Base-by-base conservation (phyloP, 2,329 filamentous ascomycete species). In the Neonectria hederae region DNA sequence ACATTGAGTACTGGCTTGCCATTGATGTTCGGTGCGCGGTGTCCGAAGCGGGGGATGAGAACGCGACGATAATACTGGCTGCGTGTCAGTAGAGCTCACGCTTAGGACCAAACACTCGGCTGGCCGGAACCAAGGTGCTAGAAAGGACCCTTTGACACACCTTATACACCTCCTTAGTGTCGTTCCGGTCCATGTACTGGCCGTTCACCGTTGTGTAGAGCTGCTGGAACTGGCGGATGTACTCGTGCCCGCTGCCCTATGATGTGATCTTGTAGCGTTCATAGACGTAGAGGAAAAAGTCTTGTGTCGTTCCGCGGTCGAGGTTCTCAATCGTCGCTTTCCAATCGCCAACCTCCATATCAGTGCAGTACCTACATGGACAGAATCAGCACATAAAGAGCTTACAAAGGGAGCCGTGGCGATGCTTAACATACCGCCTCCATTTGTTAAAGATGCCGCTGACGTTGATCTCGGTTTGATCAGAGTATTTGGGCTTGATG, bases 191-290 rank as follows among this genome's bases (percentile, higher is more conserved):
- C 13, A 70, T 65, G 26, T 72, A 75, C 45, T 48, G 26, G 5
- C 74, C 26, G 42, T 62, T 71, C 9, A 74, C 46, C 9, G 56
- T 73, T 4, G 61, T 73, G 30, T 75, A 74, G 6, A 75, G 66
- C 52, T 75, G 53, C 57, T 76, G 56, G 49, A 74, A 76, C 38
- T 76, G 45, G n/a, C 63, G 63, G 46, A 74, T 75, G 54, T 76
- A 76, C 43, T 70, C 65, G 11, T 70, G 4, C 26, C 54, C 62
- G 5, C 54, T 70, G 17, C 70, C 69, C 58, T 42, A 72, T 19
- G 65, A 76, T 43, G 42, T 69, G 38, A 75, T 71, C 22, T 69
- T 75, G 17, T 65, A 72, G 17, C 48, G 59, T 48, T 71, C 58
- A 28, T 58, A 72, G 5, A 77, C 54, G 19, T 65, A 69, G 9